Evolutionary conservation across 768 basidiomycete genomes (phyloP), one percentile per base, ranked within the genome.

Genomic region (Russula virescens): DNA sequence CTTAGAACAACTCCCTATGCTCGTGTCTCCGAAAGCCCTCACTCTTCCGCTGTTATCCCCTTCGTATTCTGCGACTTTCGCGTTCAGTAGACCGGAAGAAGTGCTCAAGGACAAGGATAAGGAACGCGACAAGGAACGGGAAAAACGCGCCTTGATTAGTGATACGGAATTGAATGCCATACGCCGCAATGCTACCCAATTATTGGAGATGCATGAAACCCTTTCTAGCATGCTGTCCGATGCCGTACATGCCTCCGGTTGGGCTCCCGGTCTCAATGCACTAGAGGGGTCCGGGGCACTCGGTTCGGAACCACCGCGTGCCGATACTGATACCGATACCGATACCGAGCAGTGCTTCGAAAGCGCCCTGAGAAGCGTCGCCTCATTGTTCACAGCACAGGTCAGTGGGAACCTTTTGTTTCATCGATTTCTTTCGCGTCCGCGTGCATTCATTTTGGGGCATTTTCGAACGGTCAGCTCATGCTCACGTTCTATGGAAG

Each of bases 141-240:
- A 74, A 35, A 68, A 76, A 8, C 83, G 80, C 18, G 78, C 79
- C 51, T 72, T 89, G 7, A 82, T 90, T 66, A 78, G 82, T 19
- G 78, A 82, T 52, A 70, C 69, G 14, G 88, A 90, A 69, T 72
- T 88, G 23, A 81, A 82, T 50, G 62, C 77, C 5, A 72, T 92
- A 60, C 81, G 80, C 46, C 82, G 89, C 47, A 91, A 91, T 75
- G 82, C 84, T 5, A 81, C 80, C 61, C 81, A 88, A 31, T 76
- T 93, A 25, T 78, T 93, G 56, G 74, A 78, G 26, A 73, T 90
- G 16, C 91, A 93, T 64, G 86, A 90, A 70, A 75, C 77, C 10
- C 83, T 93, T 48, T 78, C 85, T n/a, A 72, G 71, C 55, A 81
- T 82, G 65, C 78, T 92, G 47, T 73, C 77, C 40, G 70, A 71